These are phyloP conservation scores for Penicillium corylophilum DNA, from an alignment of 2,329 filamentous ascomycete species.

Conservation along the genomic window DNA sequence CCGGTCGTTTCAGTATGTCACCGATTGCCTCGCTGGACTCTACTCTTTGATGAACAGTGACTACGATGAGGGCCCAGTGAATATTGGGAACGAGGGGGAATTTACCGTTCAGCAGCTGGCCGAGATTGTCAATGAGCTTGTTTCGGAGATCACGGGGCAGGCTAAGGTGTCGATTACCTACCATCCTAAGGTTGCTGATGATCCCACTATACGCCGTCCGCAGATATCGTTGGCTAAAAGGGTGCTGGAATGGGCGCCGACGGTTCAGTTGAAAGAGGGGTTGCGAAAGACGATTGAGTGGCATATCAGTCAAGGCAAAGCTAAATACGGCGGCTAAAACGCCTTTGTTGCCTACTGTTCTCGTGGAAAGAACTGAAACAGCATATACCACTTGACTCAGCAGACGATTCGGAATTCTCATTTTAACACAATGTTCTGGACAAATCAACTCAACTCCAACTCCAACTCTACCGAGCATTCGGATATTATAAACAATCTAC, in stretches of 20 bases:
- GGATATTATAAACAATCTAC: not conserved
- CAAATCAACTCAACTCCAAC: not conserved
- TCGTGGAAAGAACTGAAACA: too few relatives aligned
- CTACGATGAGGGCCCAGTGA: constrained; percentile 26
- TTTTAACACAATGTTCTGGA: too few relatives aligned
- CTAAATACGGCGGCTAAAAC: not conserved
- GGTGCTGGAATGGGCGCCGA: constrained; percentile 26
- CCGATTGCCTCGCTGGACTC: constrained; percentile 31
- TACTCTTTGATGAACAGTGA: constrained; percentile 30
- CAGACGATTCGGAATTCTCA: too few relatives aligned
- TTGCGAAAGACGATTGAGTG: constrained; percentile 27
- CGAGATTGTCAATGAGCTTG: constrained; percentile 22
- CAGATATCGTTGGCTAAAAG: constrained; percentile 29
- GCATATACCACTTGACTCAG: not conserved
- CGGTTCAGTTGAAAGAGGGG: constrained; percentile 22
- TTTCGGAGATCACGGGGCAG: constrained; percentile 7
- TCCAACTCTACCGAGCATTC: not conserved
- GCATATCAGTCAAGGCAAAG: constrained; percentile 9
- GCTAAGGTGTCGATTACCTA: constrained; percentile 5
- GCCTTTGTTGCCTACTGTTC: not conserved
- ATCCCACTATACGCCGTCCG: constrained; percentile 18
- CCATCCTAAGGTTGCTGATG: constrained; percentile 2
- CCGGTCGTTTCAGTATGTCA: constrained; percentile 33
- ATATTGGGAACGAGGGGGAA: constrained; percentile 33
- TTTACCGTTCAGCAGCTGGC: constrained; percentile 31